Evolutionary conservation across 139 green algal genomes (phyloP), one percentile per base, ranked within the genome.

Genomic region (Tetraselmis chui): DNA sequence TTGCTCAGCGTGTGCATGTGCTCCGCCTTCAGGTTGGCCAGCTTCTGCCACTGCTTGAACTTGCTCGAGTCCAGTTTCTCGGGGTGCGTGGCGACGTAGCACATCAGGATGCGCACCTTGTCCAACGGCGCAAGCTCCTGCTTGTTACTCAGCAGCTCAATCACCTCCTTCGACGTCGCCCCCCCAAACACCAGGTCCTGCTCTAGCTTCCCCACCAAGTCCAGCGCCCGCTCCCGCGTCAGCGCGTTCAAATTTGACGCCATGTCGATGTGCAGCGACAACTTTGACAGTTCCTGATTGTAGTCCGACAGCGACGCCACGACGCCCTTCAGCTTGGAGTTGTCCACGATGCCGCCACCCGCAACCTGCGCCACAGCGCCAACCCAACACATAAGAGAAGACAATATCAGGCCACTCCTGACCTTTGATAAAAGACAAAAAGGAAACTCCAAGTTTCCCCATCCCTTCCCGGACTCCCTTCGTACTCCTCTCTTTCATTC

Each of bases 111-210:
- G 26, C 83, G 0, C 76, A 88, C 86, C 84, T 96, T 96, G 83
- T 94, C 92, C 26, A 81, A 45, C 28, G 81, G 28, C 1, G 79
- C 74, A 23, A 90, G 76, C 29, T 59, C 45, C 74, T 85, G 81
- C 77, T 90, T 80, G 76, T 76, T 75, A 2, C 81, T 83, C 5
- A 97, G 87, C 80, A 93, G 93, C 23, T 86, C 84, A 74, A 98
- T 91, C 74, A 99, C 85, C 59, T 99, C 96, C 87, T 97, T 97
- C 84, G 78, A 90, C 75, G 84, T 95, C 74, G 94, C 95, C 18
- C 99, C 94, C 0, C 96, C 97, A 84, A 96, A 97, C 76, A 99
- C 93, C 45, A 99, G 75, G 85, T 98, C 95, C 90, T 99, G 96
- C 85, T 99, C 96, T 86, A 98, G 82, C 83, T 93, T 92, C 1